Base-by-base conservation (phyloP, 75 land plant species). In the Pinus taeda region DNA sequence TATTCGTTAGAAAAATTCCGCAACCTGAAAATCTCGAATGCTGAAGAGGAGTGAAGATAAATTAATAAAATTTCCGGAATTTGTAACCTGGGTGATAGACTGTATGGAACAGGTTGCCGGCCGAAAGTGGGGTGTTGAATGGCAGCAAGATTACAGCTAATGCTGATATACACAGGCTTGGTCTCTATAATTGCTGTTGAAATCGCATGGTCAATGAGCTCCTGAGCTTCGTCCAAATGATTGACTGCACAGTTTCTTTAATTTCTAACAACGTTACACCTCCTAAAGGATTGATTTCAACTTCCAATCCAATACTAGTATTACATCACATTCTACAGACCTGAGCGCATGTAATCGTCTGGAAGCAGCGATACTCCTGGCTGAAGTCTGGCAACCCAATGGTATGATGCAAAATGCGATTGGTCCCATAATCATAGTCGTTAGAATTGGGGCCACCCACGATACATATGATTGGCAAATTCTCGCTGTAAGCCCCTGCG, bases 121-220 rank as follows among this genome's bases (percentile, higher is more conserved):
- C 45, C 77, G 67, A 88, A 88, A 5, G 86, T 57, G 8, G 85
- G 88, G 29, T 88, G 86, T 4, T 86, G 83, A 78, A 83, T 66
- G 12, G 63, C 85, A 14, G 90, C 60, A 30, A 88, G 79, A 36
- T 88, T 88, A 74, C 89, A 88, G 75, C 90, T 83, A 60, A 88
- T 71, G 59, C 83, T 86, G 76, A 88, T 81, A 64, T 86, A 88
- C 11, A 88, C 90, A 15, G 90, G 90, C 74, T 88, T 88, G 86
- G 88, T 88, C 71, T 81, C 81, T 3, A 62, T 65, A 26, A 88
- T 77, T 9, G 89, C 83, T 20, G 90, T 83, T 9, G 90, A 83
- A 42, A 88, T 86, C 0, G 90, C 85, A n/a, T 62, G 63, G 30
- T 88, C 90, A 62, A 88, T 83, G 4, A 78, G 83, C 74, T 88